Conservation (phyloP, 176 grass and related monocot species). For the Aegilops umbellulata region DNA sequence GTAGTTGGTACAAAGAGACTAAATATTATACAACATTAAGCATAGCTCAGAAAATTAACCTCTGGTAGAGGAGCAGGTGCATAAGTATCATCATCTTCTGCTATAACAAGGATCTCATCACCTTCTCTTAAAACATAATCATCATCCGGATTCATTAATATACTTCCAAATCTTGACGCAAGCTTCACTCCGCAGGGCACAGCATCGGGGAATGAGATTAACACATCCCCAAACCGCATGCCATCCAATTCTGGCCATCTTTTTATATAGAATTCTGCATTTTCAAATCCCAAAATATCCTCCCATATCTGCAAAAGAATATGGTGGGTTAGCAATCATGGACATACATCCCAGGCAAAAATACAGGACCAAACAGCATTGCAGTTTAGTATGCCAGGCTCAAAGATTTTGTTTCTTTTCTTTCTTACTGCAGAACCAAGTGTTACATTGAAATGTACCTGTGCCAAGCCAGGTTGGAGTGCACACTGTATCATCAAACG, state of each 20-base stretch:
- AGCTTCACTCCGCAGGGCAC: conserved; percentile 94
- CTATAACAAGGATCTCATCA: conserved; percentile 92
- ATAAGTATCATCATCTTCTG: conserved; percentile 99
- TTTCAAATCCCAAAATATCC: conserved; percentile 98
- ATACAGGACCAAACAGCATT: not conserved
- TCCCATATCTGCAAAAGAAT: conserved; percentile 89
- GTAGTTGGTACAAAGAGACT: not conserved
- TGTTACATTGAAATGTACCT: conserved; percentile 48
- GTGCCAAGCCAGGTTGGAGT: conserved; percentile 93
- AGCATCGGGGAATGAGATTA: conserved; percentile 93
- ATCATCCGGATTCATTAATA: conserved; percentile 88
- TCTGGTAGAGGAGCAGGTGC: conserved; percentile 59
- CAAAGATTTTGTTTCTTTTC: not conserved
- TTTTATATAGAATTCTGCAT: conserved; percentile 98
- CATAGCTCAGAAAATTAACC: conserved; percentile 45
- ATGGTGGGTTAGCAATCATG: not conserved
- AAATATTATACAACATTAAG: conserved; percentile 8
- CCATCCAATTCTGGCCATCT: conserved; percentile 91
- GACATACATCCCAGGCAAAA: not conserved
- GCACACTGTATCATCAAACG: conserved; percentile 99
- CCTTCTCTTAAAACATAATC: conserved; percentile 86
- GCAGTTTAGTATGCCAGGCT: not conserved
- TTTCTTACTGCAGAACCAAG: not conserved
- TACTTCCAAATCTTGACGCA: conserved; percentile 76
- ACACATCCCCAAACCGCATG: conserved; percentile 79